These are phyloP conservation scores for Candida insectalens DNA, from an alignment of 805 yeast species.

Conservation along the genomic window DNA sequence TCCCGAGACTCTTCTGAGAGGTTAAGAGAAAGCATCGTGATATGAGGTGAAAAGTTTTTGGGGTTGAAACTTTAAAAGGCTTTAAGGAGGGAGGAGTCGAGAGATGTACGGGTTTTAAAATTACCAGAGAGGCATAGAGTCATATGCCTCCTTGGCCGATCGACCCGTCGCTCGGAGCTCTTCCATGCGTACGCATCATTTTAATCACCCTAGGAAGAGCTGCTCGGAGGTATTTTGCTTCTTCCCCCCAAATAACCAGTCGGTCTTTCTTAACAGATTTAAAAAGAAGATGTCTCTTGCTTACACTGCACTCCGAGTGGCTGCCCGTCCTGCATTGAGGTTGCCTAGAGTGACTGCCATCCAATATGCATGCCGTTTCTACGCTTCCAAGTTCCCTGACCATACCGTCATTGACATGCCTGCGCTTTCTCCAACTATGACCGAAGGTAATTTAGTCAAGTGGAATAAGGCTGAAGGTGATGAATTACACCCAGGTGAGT, in stretches of 20 bases:
- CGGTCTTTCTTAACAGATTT: too few relatives aligned
- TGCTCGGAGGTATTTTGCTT: too few relatives aligned
- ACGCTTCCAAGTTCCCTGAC: conserved; percentile 24
- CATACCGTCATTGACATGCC: conserved; percentile 96
- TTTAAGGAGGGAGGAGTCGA: neutral
- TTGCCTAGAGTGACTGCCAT: conserved; percentile 5
- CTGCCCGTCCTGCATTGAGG: conserved; percentile 12
- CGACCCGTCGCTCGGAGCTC: neutral
- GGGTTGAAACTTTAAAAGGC: neutral
- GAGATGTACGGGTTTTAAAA: too few relatives aligned
- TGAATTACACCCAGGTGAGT: conserved; percentile 80
- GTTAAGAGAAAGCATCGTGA: conserved; percentile 28
- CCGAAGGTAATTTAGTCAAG: conserved; percentile 82
- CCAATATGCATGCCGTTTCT: conserved; percentile 7
- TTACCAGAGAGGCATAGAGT: too few relatives aligned
- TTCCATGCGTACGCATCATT: too few relatives aligned
- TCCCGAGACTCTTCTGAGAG: conserved; percentile 52
- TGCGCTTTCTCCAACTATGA: conserved; percentile 99
- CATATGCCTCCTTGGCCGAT: too few relatives aligned
- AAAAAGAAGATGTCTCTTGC: conserved; percentile 1
- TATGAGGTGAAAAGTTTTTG: conserved; percentile 1
- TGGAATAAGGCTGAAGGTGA: conserved; percentile 94
- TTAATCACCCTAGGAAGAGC: too few relatives aligned
- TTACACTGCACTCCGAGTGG: conserved; percentile 3
- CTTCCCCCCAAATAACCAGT: too few relatives aligned